Percentiles rank a stretch among this genome's conserved stretches.
These are phyloP conservation scores for Coleophoma eucalyptorum DNA, from an alignment of 2,329 filamentous ascomycete genomes.

Conservation along the genomic window DNA sequence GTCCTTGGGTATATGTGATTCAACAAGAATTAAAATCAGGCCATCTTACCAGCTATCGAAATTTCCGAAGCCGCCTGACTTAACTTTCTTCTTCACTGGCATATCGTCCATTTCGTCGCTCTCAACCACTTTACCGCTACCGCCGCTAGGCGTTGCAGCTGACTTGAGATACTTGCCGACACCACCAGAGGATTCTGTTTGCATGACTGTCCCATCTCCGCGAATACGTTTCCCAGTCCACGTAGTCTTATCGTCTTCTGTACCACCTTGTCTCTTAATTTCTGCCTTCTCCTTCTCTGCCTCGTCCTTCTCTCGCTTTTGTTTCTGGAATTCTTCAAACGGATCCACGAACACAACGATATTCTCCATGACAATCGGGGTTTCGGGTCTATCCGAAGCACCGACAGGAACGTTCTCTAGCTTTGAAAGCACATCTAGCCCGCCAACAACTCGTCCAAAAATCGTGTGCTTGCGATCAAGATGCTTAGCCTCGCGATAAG, in stretches of 20 bases:
- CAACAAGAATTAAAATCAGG: background rate
- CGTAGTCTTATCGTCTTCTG: constrained; percentile 84
- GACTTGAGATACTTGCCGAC: constrained; percentile 83
- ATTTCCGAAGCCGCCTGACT: constrained; percentile 81
- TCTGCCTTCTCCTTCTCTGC: constrained; percentile 56
- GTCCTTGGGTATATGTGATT: no score
- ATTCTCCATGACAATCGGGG: constrained; percentile 78
- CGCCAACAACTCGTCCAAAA: constrained; percentile 82
- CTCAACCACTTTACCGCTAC: constrained; percentile 49
- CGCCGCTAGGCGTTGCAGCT: constrained; percentile 35
- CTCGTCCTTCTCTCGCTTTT: constrained; percentile 62
- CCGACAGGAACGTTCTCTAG: constrained; percentile 78
- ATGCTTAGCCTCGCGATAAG: constrained; percentile 79
- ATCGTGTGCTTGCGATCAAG: constrained; percentile 97
- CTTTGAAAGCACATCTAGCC: constrained; percentile 63
- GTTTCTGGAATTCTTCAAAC: constrained; percentile 86
- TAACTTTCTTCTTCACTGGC: constrained; percentile 77
- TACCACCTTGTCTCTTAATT: constrained; percentile 61
- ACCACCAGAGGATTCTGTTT: constrained; percentile 35
- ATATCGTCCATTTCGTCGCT: constrained; percentile 62
- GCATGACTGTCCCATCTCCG: constrained; percentile 55
- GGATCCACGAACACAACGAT: constrained; percentile 88
- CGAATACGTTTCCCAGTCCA: constrained; percentile 95
- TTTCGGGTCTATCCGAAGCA: constrained; percentile 68
- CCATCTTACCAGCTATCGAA: constrained; percentile 79